Base-by-base conservation (phyloP, 2,329 filamentous ascomycete genomes). In the Clarireedia paspali region DNA sequence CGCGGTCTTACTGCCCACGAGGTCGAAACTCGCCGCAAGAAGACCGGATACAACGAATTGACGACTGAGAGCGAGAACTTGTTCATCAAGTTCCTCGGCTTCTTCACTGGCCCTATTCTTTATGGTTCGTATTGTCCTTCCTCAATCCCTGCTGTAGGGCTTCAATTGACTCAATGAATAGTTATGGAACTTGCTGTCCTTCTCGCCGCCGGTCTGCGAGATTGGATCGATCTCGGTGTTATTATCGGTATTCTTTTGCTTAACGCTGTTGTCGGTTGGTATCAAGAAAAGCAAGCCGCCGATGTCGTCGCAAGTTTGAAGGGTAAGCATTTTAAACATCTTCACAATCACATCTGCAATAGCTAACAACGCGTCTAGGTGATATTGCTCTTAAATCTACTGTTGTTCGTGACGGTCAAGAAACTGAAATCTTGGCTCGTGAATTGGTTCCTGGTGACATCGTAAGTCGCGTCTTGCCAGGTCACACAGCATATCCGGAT, bases 281-380 rank as follows among this genome's bases (percentile, higher is more conserved):
- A 89, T 72, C 86, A 89, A 71, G 86, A 89, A 74, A 89, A 89
- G 76, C 85, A 89, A 73, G 86, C 86, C 65, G 86, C 85, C 63
- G 86, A 89, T 72, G 85, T 89, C 67, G 85, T 88, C 66, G 85
- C 85, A 56, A 82, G 77, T 60, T 75, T 89, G 60, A 89, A 89
- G 77, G 53, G 52, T 55, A 42, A 30, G 52, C n/a, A 5, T 30
- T n/a, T 3, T 5, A 15, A 27, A 17, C 42, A 44, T 20, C 26
- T 39, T 17, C 6, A 14, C 5, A 23, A 23, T 3, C 3, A 5
- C 5, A 3, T 6, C 9, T 7, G 20, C 36, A 6, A 34, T 49
- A 23, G n/a, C 45, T 49, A 6, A 49, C 45, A 14, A 30, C 27
- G 36, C 38, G 30, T 15, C 6, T 15, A 55, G 86, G 86, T 75